These are phyloP conservation scores for Trichoderma endophyticum DNA, from an alignment of 2,329 filamentous ascomycete species.

Conservation along the genomic window DNA sequence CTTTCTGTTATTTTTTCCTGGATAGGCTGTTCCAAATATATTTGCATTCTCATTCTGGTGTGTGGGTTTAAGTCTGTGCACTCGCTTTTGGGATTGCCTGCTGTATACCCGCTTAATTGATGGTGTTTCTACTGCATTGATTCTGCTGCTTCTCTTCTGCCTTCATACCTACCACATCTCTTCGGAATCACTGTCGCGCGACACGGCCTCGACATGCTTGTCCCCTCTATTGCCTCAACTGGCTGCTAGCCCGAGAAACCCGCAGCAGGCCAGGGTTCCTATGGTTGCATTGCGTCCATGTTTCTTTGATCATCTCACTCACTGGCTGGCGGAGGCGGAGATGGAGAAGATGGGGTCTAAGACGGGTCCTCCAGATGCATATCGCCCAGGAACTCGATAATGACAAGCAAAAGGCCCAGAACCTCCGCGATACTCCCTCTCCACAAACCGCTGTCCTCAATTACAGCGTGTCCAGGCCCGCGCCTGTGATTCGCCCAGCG, in stretches of 20 bases:
- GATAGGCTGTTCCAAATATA: neutral
- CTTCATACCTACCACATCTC: neutral
- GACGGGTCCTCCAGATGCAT: neutral
- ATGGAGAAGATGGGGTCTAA: neutral
- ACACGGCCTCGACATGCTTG: neutral
- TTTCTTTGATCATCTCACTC: neutral
- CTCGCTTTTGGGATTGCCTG: neutral
- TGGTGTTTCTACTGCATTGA: neutral
- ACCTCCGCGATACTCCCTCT: neutral
- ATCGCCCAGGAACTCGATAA: neutral
- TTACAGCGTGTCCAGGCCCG: constrained; percentile 4
- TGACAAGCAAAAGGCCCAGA: neutral
- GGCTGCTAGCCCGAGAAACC: neutral
- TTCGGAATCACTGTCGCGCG: neutral
- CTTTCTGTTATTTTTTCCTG: neutral
- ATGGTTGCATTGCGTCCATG: neutral
- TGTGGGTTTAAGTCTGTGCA: neutral
- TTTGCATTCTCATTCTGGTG: neutral
- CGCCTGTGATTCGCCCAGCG: constrained; percentile 13
- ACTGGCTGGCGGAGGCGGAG: neutral
- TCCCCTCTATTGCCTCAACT: neutral
- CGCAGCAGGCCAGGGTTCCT: neutral
- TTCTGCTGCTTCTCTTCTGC: neutral
- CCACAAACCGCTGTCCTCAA: neutral
- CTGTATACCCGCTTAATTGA: neutral